Base-by-base conservation (phyloP, 2,329 filamentous ascomycete species). In the Fusarium cyanostomum region DNA sequence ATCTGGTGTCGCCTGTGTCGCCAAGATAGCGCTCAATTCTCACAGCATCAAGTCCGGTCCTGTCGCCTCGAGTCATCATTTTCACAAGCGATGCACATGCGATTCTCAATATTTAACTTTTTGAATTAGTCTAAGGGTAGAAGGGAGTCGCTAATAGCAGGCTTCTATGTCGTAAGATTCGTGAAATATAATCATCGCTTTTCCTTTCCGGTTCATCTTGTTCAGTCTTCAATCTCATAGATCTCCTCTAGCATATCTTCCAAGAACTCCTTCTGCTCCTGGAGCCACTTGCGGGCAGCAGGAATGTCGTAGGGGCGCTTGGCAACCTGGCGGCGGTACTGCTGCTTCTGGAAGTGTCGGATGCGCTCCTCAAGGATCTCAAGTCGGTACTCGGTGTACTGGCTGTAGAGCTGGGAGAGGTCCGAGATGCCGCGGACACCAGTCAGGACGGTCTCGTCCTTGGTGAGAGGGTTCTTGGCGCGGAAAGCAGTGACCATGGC, bases 401-500 rank as follows among this genome's bases (percentile, higher is more conserved):
- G 82, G 52, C 81, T 80, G 73, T 90, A 90, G 3, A 89, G 77
- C 65, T 85, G 81, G 0, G 78, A 76, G 3, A 86, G 75, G 59
- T 88, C 77, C 1, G 84, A 87, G 56, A 89, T 83, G 0, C 79
- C 79, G 1, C 86, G 81, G n/a, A 89, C 83, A 1, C 83, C 87
- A 6, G 80, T 84, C 28, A 89, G 78, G 2, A 85, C 83, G 0
- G 83, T 85, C 65, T 89, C 86, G 64, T 90, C 88, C n/a, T 79
- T 80, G 38, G 84, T 67, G n/a, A 76, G 74, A 3, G 85, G 78
- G 26, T 78, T 81, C 48, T 81, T 82, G 2, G 86, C 86, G 8
- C 87, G 81, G 77, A 89, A 89, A 7, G 84, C 87, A 0, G 87
- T 89, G 46, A 89, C 86, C 77, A 87, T 86, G 43, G 81, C 85